Evolutionary conservation across 305 asterid species (phyloP).

Genomic region (Fraxinus greggii): DNA sequence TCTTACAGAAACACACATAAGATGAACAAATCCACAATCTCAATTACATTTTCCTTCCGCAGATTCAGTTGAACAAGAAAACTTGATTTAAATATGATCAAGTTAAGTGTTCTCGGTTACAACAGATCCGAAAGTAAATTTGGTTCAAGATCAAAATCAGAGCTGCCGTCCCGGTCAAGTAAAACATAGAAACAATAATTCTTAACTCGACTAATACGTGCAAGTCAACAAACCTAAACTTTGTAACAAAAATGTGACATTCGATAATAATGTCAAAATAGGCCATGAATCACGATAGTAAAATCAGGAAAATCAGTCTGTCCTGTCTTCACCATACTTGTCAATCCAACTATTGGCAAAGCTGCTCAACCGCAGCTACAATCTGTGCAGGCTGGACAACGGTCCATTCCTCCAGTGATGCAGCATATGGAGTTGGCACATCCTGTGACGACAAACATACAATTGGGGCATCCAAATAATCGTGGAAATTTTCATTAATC

Average conservation of each 20-base stretch:
- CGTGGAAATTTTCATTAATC: constrained; percentile 57
- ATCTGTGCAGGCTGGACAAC: constrained; percentile 72
- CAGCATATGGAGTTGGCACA: constrained; percentile 74
- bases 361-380: constrained; percentile 65
- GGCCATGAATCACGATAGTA: neutral
- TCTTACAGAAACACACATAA: neutral
- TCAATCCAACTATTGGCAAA: constrained; percentile 39
- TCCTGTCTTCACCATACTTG: neutral
- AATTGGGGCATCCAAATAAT: constrained; percentile 65
- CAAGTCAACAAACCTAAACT: neutral
- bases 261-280: neutral
- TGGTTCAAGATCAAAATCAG: neutral
- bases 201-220: neutral
- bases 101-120: neutral
- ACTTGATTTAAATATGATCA: neutral
- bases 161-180: neutral
- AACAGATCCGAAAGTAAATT: neutral
- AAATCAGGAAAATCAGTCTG: neutral
- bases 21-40: neutral
- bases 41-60: neutral
- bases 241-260: neutral
- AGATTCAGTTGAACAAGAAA: neutral
- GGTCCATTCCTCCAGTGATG: constrained; percentile 63
- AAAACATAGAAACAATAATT: neutral
- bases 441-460: constrained; percentile 69